Base-by-base conservation (phyloP, 495 filamentous ascomycete genomes). In the Annulohypoxylon moriforme region DNA sequence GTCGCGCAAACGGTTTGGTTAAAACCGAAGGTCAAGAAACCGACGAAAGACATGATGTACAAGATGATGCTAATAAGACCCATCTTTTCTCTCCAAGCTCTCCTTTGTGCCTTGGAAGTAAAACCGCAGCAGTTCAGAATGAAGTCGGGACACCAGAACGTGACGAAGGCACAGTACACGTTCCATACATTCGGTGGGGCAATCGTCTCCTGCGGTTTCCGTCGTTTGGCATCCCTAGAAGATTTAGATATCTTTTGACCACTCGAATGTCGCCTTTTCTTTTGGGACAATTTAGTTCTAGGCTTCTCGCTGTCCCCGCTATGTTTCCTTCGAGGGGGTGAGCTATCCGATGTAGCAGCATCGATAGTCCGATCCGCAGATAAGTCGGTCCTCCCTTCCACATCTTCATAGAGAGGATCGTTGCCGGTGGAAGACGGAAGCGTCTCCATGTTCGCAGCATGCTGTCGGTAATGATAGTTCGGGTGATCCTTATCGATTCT, bases 51-150 rank as follows among this genome's bases (percentile, higher is more conserved):
- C 76, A 92, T 94, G 75, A 98, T 94, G 62, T 93, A 79, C 18
- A 97, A 73, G 75, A 99, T 98, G 75, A 98, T 88, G 82, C 93
- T 96, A 77, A 98, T 92, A 61, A 99, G 83, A 5, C 96, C 96
- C 86, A 99, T 97, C 86, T 99, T 99, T 79, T 99, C 96, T 63
- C 96, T 89, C 96, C 96, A 99, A 16, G 96, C 96, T 70, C 93
- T 88, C 68, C 94, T 92, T 78, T 98, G 94, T 16, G 89, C 93
- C 80, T 92, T 96, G 50, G 91, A 82, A n/a, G 91, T 88, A 85
- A 93, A 97, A 36, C 94, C 94, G 74, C 93, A 93, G 77, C 94
- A 97, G 58, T 82, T 85, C 40, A 99, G 81, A 14, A 97, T 79
- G 60, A 93, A 91, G 74, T 94, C 92, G 0, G 96, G 96, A 63